phyloP scores from a whole-genome alignment of 257 asterid genomes.

The Gardenia jasminoides region DNA sequence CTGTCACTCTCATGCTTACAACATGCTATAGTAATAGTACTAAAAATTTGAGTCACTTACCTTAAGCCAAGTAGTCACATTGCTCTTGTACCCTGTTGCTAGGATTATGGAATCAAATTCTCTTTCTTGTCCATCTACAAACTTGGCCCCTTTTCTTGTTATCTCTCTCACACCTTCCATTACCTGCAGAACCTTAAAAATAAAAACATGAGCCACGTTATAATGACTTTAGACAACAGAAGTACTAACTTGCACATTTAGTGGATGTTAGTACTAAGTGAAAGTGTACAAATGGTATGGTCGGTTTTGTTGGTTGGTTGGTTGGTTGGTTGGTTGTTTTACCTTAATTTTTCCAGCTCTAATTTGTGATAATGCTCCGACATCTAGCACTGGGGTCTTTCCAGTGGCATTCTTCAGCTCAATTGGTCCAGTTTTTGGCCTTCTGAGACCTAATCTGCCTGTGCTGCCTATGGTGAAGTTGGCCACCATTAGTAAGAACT shows the following conservation, averaged over 20 bases:
- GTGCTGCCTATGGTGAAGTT: slow-evolving; percentile 59
- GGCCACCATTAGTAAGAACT: slow-evolving; percentile 54
- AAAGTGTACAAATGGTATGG: not conserved
- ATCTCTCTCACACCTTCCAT: slow-evolving; percentile 71
- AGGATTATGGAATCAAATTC: slow-evolving; percentile 77
- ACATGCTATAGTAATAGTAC: not conserved
- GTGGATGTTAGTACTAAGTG: not conserved
- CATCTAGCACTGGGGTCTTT: slow-evolving; percentile 89
- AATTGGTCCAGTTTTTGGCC: slow-evolving; percentile 90
- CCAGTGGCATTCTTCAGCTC: slow-evolving; percentile 90
- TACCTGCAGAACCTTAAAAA: slow-evolving; percentile 38
- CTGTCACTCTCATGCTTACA: slow-evolving; percentile 12
- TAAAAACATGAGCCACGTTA: not conserved
- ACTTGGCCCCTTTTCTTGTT: slow-evolving; percentile 71
- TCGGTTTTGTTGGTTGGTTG: not conserved
- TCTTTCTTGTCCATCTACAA: slow-evolving; percentile 71
- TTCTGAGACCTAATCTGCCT: slow-evolving; percentile 55
- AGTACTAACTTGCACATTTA: not conserved
- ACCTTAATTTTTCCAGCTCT: slow-evolving; percentile 76
- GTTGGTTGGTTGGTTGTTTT: not conserved
- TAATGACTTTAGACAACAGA: not conserved
- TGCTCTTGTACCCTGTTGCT: slow-evolving; percentile 97
- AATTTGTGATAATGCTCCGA: slow-evolving; percentile 75
- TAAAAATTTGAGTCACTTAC: slow-evolving; percentile 19
- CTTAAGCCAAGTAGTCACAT: slow-evolving; percentile 92